Conservation (phyloP, 2,329 filamentous ascomycete genomes). For the Exophiala lecanii-corni region DNA sequence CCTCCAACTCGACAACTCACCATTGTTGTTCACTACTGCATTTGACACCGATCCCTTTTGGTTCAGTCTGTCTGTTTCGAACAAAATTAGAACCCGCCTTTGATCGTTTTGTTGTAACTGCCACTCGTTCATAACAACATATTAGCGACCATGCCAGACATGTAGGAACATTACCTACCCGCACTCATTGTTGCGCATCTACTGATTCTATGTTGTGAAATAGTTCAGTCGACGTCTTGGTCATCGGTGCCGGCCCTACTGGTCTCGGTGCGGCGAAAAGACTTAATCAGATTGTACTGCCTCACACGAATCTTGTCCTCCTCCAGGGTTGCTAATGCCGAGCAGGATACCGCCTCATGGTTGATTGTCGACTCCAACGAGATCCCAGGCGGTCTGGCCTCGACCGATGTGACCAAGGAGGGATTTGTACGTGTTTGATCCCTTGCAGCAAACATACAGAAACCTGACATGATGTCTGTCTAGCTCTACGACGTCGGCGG, state of each 20-base stretch:
- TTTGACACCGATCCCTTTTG: no score
- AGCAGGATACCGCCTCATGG: slow-evolving; percentile 86
- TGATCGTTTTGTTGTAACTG: no score
- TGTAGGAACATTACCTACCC: slow-evolving; percentile 9
- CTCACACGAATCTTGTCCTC: neutral
- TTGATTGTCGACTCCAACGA: slow-evolving; percentile 89
- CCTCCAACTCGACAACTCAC: no score
- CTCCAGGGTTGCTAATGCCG: slow-evolving; percentile 8
- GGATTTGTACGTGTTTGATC: slow-evolving; percentile 35
- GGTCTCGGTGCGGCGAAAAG: slow-evolving; percentile 97
- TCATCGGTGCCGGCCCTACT: slow-evolving; percentile 96
- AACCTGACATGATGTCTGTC: neutral
- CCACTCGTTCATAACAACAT: no score
- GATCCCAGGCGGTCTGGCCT: slow-evolving; percentile 90
- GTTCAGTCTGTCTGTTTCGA: no score
- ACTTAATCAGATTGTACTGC: slow-evolving; percentile 83
- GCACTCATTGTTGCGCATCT: no score
- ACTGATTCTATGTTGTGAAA: no score
- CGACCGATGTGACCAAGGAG: slow-evolving; percentile 90
- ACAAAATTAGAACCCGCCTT: no score
- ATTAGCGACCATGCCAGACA: slow-evolving; percentile 13
- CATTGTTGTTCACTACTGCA: no score
- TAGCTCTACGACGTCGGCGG: slow-evolving; percentile 98
- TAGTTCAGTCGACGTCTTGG: slow-evolving; percentile 91
- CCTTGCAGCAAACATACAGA: no score